These are phyloP conservation scores for Aureobasidium pullulans DNA, from an alignment of 2,329 filamentous ascomycete species.

Conservation along the genomic window DNA sequence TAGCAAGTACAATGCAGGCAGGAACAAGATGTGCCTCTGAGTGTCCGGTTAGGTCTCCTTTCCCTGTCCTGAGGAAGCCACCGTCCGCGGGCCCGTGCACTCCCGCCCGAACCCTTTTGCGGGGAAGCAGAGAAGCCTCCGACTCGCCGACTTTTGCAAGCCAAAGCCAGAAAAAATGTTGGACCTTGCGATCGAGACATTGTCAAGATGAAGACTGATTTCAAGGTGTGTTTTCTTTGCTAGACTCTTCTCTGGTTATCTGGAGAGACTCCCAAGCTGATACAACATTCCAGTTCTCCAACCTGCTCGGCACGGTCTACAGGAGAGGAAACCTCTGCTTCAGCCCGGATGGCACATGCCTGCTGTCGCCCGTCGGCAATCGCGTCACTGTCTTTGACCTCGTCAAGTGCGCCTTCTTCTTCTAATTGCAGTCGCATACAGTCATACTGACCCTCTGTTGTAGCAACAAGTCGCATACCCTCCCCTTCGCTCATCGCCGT, in stretches of 20 bases:
- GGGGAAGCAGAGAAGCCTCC: constrained; percentile 8
- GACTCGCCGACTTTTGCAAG: constrained; percentile 10
- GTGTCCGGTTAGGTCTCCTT: constrained; percentile 2
- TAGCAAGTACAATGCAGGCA: background rate
- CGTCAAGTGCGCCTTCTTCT: constrained; percentile 62
- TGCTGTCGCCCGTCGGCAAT: constrained; percentile 95
- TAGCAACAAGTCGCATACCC: constrained; percentile 80
- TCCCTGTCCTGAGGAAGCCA: constrained; percentile 7
- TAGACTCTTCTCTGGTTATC: no score
- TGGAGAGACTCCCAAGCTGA: constrained; percentile 21
- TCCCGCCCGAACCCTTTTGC: constrained; percentile 10
- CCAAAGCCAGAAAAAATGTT: constrained; percentile 12
- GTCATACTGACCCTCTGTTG: background rate
- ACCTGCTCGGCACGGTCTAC: constrained; percentile 96
- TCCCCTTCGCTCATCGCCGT: constrained; percentile 85
- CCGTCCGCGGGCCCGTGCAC: background rate
- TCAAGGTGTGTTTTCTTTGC: constrained; percentile 57
- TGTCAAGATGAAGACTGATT: constrained; percentile 92
- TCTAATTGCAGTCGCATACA: background rate
- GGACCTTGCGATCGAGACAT: constrained; percentile 11
- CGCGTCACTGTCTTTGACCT: constrained; percentile 93
- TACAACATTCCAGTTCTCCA: constrained; percentile 69
- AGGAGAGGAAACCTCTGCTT: constrained; percentile 96
- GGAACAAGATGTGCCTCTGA: background rate
- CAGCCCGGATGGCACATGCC: constrained; percentile 88